Evolutionary conservation across 805 yeast genomes (phyloP), one percentile per base, ranked within the genome.

Genomic region (Nakazawaea populi): DNA sequence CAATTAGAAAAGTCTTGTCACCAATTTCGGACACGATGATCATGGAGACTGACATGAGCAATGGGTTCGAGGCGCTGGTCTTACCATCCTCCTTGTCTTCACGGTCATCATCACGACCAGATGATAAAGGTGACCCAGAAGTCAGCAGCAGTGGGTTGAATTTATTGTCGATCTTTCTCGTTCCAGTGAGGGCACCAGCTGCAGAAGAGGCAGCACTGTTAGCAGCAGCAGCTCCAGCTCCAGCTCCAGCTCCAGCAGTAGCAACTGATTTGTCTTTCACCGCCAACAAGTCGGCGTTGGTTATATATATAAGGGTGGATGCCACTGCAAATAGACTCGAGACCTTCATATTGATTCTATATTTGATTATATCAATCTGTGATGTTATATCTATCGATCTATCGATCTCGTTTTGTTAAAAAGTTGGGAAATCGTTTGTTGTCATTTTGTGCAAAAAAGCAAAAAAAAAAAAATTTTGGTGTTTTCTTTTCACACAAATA

Each of bases 1-100:
- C 97, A 60, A 94, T 89, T 57, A 94, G 76, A 64, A 94, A 94
- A 0, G 99, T 94, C 71, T 94, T 94, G 67, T 94, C 99, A 53
- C 99, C 99, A 53, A 94, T 85, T 68, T 94, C 99, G 31, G 96
- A 87, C n/a, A 90, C 87, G 34, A 88, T 71, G 62, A 94, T 94
- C 99, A 94, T 94, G 12, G 92, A 80, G 35, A 84, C 71, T 1
- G 98, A 80, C 84, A 92, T 81, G 53, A 87, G 59, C 58, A 94
- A 85, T 3, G 95, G 78, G 56, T 79, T 68, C 7, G 52, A 39
- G 5, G 46, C 42, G 4, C 32, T 30, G 11, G n/a, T 36, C 5
- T 10, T 30, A 9, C 35, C 18, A 4, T 42, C 42, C 3, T 35
- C 30, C 7, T n/a, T 12, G 40, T 32, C 11, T 8, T 41, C 34